These are phyloP conservation scores for Lentinus tigrinus DNA, from an alignment of 768 basidiomycete genomes.

Conservation along the genomic window DNA sequence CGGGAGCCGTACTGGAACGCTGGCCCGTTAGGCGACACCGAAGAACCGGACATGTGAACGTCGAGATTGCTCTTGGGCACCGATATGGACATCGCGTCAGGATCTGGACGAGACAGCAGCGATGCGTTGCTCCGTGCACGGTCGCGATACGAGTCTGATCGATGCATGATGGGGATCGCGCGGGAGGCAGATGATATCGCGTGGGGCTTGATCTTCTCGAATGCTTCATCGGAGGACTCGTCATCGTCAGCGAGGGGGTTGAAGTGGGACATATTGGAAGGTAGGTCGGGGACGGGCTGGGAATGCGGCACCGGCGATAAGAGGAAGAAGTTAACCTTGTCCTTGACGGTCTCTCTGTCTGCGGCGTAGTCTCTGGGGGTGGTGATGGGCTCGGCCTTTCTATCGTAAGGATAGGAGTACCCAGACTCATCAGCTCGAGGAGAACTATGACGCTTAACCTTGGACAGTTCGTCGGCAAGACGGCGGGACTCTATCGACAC, in stretches of 20 bases:
- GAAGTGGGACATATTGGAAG: slow-evolving; percentile 22
- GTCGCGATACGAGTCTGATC: slow-evolving; percentile 14
- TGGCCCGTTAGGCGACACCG: slow-evolving; percentile 22
- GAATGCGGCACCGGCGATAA: slow-evolving; percentile 27
- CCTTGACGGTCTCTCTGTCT: slow-evolving; percentile 11
- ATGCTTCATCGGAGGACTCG: slow-evolving; percentile 21
- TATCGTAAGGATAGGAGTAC: slow-evolving; percentile 18
- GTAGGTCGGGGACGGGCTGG: slow-evolving; percentile 23
- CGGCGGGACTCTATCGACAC: slow-evolving; percentile 21
- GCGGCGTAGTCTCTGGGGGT: slow-evolving; percentile 17
- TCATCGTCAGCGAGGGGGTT: slow-evolving; percentile 26
- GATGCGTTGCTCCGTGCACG: slow-evolving; percentile 23
- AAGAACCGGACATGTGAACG: slow-evolving; percentile 29
- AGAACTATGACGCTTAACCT: slow-evolving; percentile 13
- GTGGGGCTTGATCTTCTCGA: neutral
- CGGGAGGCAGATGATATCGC: slow-evolving; percentile 16
- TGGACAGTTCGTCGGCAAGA: slow-evolving; percentile 22
- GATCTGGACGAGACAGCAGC: slow-evolving; percentile 11
- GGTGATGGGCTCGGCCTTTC: slow-evolving; percentile 17
- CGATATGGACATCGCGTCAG: slow-evolving; percentile 21
- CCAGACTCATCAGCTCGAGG: slow-evolving; percentile 13
- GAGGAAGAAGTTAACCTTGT: slow-evolving; percentile 23
- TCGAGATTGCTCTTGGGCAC: slow-evolving; percentile 24
- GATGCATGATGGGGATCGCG: slow-evolving; percentile 25
- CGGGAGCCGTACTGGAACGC: slow-evolving; percentile 17